Percentiles rank a stretch among this genome's conserved stretches.
phyloP scores from a whole-genome alignment of 2,329 filamentous ascomycete species.

The Penicillium sp. region DNA sequence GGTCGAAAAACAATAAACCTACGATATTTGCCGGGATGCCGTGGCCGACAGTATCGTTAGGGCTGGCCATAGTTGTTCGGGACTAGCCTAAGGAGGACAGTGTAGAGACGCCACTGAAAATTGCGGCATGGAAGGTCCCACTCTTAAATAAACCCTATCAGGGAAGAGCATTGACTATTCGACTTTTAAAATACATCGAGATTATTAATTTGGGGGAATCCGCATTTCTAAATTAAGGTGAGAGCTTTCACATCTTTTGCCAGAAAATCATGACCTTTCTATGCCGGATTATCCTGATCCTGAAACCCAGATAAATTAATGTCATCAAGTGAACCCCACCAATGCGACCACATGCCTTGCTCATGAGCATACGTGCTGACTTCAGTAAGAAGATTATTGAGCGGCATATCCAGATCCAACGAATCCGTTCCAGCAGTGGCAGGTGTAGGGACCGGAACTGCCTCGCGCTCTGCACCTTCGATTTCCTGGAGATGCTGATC shows the following conservation, averaged over 20 bases:
- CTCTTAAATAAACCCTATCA: not conserved
- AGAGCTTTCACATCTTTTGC: too few relatives aligned
- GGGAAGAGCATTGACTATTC: not conserved
- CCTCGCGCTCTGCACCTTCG: slow-evolving; percentile 16
- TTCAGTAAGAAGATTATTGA: slow-evolving; percentile 19
- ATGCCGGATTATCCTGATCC: not conserved
- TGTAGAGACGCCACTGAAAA: not conserved
- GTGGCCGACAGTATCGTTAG: too few relatives aligned
- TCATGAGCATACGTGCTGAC: slow-evolving; percentile 20
- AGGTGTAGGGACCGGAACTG: slow-evolving; percentile 5
- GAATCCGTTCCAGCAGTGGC: slow-evolving; percentile 10
- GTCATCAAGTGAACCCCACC: slow-evolving; percentile 20
- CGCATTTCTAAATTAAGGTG: too few relatives aligned
- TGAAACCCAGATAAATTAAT: slow-evolving; percentile 7
- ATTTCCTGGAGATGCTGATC: slow-evolving; percentile 22
- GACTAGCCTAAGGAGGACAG: not conserved
- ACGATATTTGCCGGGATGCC: too few relatives aligned
- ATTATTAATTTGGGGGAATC: too few relatives aligned
- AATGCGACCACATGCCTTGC: slow-evolving; percentile 22
- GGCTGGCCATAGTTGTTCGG: not conserved
- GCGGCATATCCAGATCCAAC: slow-evolving; percentile 16
- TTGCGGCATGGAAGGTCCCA: not conserved
- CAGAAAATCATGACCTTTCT: not conserved
- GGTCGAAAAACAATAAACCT: too few relatives aligned
- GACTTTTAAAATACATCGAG: too few relatives aligned